phyloP scores from a whole-genome alignment of 768 basidiomycete species.

The Pleurotus eryngii region DNA sequence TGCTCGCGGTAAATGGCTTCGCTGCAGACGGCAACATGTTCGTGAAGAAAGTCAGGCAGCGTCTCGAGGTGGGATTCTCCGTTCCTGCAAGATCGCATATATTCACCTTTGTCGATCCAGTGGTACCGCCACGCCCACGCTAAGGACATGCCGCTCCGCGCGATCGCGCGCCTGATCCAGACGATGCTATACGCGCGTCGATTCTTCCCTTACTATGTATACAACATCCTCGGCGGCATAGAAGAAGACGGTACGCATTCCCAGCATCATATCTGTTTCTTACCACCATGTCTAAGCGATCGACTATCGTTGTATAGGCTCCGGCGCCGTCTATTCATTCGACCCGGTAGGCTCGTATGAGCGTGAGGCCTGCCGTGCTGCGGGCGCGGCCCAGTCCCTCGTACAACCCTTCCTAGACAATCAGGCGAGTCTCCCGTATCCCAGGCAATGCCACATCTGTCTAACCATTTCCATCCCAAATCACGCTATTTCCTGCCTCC shows the following conservation, averaged over 20 bases:
- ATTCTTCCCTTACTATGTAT: constrained; percentile 98
- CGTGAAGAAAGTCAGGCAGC: constrained; percentile 93
- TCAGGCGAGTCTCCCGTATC: constrained; percentile 53
- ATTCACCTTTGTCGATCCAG: constrained; percentile 35
- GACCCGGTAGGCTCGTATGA: constrained; percentile 99
- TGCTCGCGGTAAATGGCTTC: constrained; percentile 95
- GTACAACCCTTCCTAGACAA: constrained; percentile 99
- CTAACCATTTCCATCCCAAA: neutral
- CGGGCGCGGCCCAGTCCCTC: constrained; percentile 91
- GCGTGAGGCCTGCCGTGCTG: constrained; percentile 93
- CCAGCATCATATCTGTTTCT: constrained; percentile 3
- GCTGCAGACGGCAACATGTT: constrained; percentile 98
- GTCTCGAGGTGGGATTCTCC: constrained; percentile 73
- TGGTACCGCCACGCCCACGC: constrained; percentile 98
- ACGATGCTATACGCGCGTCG: constrained; percentile 96
- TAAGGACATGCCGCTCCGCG: constrained; percentile 94
- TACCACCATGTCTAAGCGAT: neutral
- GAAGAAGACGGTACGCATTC: constrained; percentile 85
- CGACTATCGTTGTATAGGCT: constrained; percentile 44
- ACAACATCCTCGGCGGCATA: constrained; percentile 93
- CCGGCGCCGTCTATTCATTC: constrained; percentile 99
- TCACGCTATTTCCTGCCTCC: neutral
- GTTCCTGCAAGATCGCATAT: neutral
- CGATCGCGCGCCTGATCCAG: constrained; percentile 97
- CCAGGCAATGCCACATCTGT: constrained; percentile 12